Percentiles rank a stretch among this genome's conserved stretches.
These are phyloP conservation scores for Corinectria fuckeliana DNA, from an alignment of 2,329 filamentous ascomycete genomes.

Conservation along the genomic window DNA sequence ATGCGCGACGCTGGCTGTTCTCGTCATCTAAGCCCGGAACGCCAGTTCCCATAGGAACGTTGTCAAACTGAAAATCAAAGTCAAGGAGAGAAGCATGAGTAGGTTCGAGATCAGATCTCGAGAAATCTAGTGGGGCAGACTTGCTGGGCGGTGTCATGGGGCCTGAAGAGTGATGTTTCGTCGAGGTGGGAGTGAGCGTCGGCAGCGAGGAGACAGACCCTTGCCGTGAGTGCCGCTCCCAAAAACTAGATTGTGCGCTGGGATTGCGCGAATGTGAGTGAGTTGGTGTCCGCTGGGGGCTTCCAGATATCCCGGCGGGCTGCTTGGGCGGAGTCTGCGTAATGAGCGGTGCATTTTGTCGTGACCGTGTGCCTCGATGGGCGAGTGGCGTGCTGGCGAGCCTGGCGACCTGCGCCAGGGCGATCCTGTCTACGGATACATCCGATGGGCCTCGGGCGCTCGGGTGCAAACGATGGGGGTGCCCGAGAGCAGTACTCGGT, in stretches of 20 bases:
- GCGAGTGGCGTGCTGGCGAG: constrained; percentile 14
- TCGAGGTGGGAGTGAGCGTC: constrained; percentile 22
- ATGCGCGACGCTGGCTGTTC: constrained; percentile 3
- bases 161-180: constrained; percentile 14
- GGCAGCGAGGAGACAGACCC: constrained; percentile 33
- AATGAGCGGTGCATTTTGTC: constrained; percentile 21
- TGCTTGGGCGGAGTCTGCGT: neutral
- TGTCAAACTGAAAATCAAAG: constrained; percentile 18
- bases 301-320: constrained; percentile 6
- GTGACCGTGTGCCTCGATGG: constrained; percentile 37
- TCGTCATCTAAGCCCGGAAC: neutral
- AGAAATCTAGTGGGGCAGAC: neutral
- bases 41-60: neutral
- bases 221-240: constrained; percentile 24
- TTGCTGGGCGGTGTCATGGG: constrained; percentile 13
- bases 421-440: constrained; percentile 33
- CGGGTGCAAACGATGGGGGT: constrained; percentile 21
- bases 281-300: neutral
- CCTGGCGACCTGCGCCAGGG: constrained; percentile 24
- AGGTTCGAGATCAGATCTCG: neutral
- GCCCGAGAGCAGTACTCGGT: neutral
- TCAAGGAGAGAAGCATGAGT: constrained; percentile 5
- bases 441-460: constrained; percentile 35
- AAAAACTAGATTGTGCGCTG: constrained; percentile 6
- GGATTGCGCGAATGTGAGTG: constrained; percentile 5